A percentile compares a stretch with the other conserved stretches of the same genome.
Conservation (phyloP, 495 filamentous ascomycete species). For the Diplogelasinospora grovesii region DNA sequence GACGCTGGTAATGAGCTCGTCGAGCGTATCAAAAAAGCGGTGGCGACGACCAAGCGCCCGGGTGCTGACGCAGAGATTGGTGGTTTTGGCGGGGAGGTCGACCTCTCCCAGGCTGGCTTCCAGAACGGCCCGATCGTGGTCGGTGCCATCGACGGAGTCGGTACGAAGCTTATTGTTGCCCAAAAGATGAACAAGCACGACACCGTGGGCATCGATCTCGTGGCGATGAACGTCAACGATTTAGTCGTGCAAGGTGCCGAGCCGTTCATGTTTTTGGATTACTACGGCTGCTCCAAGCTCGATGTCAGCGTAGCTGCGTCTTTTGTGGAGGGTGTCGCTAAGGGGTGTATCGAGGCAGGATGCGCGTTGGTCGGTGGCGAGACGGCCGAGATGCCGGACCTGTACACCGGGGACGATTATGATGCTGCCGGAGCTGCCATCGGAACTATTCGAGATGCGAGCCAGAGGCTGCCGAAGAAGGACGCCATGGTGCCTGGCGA, state of each 20-base stretch:
- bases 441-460: constrained; percentile 68
- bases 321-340: constrained; percentile 82
- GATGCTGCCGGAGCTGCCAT: constrained; percentile 85
- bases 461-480: constrained; percentile 65
- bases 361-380: constrained; percentile 94
- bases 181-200: constrained; percentile 81
- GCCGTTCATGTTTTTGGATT: constrained; percentile 92
- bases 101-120: constrained; percentile 72
- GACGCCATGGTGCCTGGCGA: constrained; percentile 73
- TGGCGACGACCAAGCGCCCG: constrained; percentile 69
- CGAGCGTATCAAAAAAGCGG: constrained; percentile 76
- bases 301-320: constrained; percentile 66
- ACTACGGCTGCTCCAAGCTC: constrained; percentile 84
- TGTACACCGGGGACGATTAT: constrained; percentile 78
- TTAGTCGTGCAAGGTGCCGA: constrained; percentile 91
- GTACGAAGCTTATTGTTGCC: constrained; percentile 93
- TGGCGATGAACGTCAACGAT: constrained; percentile 99
- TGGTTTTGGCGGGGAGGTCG: constrained; percentile 88
- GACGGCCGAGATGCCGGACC: constrained; percentile 94
- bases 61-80: constrained; percentile 89
- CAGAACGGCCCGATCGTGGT: constrained; percentile 69
- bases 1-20: constrained; percentile 88
- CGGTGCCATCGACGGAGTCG: constrained; percentile 89
- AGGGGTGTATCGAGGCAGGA: constrained; percentile 71
- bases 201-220: constrained; percentile 91